Evolutionary conservation across 2,329 filamentous ascomycete genomes (phyloP).

Genomic region (Dactylellina parvicollis): DNA sequence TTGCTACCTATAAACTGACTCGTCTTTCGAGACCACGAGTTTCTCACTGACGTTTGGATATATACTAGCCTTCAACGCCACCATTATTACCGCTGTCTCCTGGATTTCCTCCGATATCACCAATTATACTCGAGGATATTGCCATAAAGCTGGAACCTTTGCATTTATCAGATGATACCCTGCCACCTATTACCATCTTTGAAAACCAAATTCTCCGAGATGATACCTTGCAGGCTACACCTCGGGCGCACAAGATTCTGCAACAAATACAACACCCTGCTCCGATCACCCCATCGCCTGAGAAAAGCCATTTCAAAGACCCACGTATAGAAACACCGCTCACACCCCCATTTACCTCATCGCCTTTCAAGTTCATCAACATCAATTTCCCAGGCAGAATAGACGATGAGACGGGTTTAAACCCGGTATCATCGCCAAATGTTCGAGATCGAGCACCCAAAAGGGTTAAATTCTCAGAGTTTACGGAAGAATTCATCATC

Average conservation of each 20-base stretch:
- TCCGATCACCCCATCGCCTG: slow-evolving; percentile 19
- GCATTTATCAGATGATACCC: neutral
- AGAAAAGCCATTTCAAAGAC: neutral
- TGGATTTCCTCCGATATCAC: neutral
- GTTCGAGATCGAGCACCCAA: no score
- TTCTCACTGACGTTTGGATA: neutral
- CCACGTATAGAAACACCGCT: slow-evolving; percentile 16
- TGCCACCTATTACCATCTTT: neutral
- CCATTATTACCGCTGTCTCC: slow-evolving; percentile 20
- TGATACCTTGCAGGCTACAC: slow-evolving; percentile 3
- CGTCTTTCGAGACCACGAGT: no score
- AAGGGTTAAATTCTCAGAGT: slow-evolving; percentile 22
- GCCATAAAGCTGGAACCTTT: slow-evolving; percentile 1
- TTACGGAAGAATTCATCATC: slow-evolving; percentile 27
- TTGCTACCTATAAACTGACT: no score
- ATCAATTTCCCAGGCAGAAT: neutral
- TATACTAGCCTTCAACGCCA: neutral
- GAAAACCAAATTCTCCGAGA: neutral
- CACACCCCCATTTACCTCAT: slow-evolving; percentile 36
- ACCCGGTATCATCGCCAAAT: neutral
- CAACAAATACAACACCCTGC: neutral
- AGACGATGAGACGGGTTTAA: no score
- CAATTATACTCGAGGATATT: neutral
- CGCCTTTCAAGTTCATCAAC: neutral
- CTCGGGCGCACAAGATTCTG: neutral